Percentiles rank a stretch among this genome's conserved stretches.
These are phyloP conservation scores for Starmerella geochares DNA, from an alignment of 805 yeast species.

Conservation along the genomic window DNA sequence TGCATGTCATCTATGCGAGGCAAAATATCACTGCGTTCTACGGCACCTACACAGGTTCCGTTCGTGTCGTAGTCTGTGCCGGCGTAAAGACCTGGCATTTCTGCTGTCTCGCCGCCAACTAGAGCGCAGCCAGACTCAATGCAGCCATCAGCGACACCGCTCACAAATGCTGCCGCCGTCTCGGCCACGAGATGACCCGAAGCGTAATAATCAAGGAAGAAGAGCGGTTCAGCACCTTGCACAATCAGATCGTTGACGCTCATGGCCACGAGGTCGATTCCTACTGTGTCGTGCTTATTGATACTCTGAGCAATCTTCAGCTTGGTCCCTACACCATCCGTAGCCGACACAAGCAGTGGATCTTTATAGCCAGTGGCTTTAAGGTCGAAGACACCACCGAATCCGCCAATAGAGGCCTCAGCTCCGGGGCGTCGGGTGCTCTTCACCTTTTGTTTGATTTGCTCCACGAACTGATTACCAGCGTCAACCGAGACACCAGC, in stretches of 20 bases:
- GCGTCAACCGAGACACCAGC: constrained; percentile 97
- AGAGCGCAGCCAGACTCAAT: constrained; percentile 90
- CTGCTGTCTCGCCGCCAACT: constrained; percentile 98
- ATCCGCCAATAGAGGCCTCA: constrained; percentile 96
- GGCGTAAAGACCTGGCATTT: constrained; percentile 98
- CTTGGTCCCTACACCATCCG: constrained; percentile 99
- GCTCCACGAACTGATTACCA: constrained; percentile 82
- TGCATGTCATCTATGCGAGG: constrained; percentile 62
- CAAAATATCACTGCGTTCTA: constrained; percentile 57
- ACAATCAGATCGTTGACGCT: constrained; percentile 95
- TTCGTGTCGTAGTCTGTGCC: constrained; percentile 95
- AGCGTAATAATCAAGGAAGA: constrained; percentile 93
- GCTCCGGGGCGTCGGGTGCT: constrained; percentile 94
- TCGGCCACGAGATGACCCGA: constrained; percentile 79
- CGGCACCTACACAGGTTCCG: constrained; percentile 98
- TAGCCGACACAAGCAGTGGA: constrained; percentile 83
- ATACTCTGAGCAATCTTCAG: constrained; percentile 85
- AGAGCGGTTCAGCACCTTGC: constrained; percentile 96
- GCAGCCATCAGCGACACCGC: constrained; percentile 96
- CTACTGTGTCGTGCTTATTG: constrained; percentile 90
- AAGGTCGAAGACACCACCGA: constrained; percentile 93
- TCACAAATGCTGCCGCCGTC: constrained; percentile 77
- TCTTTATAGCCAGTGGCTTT: constrained; percentile 72
- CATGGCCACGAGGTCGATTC: constrained; percentile 98
- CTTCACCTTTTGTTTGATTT: constrained; percentile 80